Evolutionary conservation across 257 asterid genomes (phyloP).

Genomic region (Leptodermis oblonga): DNA sequence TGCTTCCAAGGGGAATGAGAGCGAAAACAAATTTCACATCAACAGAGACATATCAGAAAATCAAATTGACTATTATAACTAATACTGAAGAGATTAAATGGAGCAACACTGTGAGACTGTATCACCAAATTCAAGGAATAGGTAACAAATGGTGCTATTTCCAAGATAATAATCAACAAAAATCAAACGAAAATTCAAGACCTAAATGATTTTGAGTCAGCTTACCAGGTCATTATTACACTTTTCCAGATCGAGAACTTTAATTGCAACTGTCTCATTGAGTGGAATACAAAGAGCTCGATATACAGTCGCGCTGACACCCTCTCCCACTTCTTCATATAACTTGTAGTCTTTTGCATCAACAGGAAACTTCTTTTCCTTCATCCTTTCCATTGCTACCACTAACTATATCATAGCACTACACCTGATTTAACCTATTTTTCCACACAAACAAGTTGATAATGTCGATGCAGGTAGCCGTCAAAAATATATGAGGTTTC

Average conservation of each 20-base stretch:
- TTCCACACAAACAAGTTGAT: slow-evolving; percentile 23
- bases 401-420: slow-evolving; percentile 22
- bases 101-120: not conserved
- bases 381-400: slow-evolving; percentile 44
- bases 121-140: not conserved
- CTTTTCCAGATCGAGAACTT: slow-evolving; percentile 98
- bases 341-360: slow-evolving; percentile 64
- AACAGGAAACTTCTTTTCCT: slow-evolving; percentile 69
- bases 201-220: not conserved
- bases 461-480: slow-evolving; percentile 18
- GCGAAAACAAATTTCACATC: not conserved
- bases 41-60: not conserved
- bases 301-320: slow-evolving; percentile 93
- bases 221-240: slow-evolving; percentile 97
- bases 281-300: slow-evolving; percentile 83
- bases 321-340: slow-evolving; percentile 94
- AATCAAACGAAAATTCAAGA: not conserved
- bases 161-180: not conserved
- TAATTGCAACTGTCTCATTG: slow-evolving; percentile 81
- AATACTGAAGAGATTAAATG: not conserved
- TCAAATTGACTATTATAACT: not conserved
- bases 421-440: slow-evolving; percentile 22
- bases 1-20: not conserved
- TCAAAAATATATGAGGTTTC: slow-evolving; percentile 22
- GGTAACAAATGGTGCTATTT: not conserved